phyloP scores from a whole-genome alignment of 176 grass and related monocot genomes.

The Areca catechu region DNA sequence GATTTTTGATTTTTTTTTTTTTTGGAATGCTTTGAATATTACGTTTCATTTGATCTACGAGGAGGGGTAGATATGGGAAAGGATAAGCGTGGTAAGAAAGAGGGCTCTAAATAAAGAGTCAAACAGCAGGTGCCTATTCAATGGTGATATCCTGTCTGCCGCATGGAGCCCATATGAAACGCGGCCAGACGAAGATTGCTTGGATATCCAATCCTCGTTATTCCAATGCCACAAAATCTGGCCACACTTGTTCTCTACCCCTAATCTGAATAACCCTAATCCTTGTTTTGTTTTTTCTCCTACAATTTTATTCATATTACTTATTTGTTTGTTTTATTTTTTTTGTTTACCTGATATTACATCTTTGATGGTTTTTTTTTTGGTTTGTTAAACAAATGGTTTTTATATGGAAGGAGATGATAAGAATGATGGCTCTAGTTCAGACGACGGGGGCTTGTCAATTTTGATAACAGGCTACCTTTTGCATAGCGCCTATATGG shows the following conservation, averaged over 20 bases:
- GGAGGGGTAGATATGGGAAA: no score
- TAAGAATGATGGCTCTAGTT: constrained; percentile 17
- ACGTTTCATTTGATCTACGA: no score
- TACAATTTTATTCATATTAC: no score
- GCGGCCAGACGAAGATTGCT: background rate
- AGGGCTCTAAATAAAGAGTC: background rate
- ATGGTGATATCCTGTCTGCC: constrained; percentile 1
- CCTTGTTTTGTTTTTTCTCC: no score
- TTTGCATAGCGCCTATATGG: constrained; percentile 37
- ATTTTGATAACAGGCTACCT: constrained; percentile 12
- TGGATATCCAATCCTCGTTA: background rate
- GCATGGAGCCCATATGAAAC: background rate
- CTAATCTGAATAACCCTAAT: no score
- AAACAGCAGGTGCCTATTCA: constrained; percentile 2
- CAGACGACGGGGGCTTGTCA: constrained; percentile 31
- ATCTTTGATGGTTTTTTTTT: background rate
- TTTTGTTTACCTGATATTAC: no score
- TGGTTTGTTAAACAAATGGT: background rate
- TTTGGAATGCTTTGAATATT: no score
- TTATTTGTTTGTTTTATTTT: no score
- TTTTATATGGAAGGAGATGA: background rate
- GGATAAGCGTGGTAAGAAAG: background rate
- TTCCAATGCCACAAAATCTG: background rate
- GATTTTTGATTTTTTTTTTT: no score
- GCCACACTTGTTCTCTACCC: background rate